These are phyloP conservation scores for Ophiostoma australiae DNA, from an alignment of 2,329 filamentous ascomycete genomes.

Conservation along the genomic window DNA sequence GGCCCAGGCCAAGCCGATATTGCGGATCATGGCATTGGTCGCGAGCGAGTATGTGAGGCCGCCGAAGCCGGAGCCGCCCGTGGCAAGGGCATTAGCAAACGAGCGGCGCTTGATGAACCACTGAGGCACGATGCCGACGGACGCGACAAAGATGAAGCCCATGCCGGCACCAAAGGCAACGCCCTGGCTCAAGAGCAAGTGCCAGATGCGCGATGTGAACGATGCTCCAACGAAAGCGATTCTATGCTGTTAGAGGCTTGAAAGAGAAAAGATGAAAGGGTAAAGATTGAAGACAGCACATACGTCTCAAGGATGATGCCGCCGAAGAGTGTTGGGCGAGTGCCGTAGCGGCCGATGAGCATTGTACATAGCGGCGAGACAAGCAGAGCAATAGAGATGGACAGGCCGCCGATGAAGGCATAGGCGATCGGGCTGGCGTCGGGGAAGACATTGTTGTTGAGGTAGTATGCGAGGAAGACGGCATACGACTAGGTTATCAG, in stretches of 20 bases:
- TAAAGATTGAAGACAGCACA: constrained; percentile 25
- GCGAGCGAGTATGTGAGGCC: constrained; percentile 65
- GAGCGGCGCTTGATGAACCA: constrained; percentile 67
- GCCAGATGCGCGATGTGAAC: constrained; percentile 65
- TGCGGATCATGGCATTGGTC: constrained; percentile 62
- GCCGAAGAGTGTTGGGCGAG: constrained; percentile 57
- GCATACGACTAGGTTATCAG: constrained; percentile 44
- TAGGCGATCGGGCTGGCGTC: constrained; percentile 61
- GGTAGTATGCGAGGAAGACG: constrained; percentile 55
- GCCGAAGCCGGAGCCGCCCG: constrained; percentile 69
- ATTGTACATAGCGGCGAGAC: constrained; percentile 64
- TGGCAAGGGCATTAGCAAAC: constrained; percentile 63
- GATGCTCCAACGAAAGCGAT: constrained; percentile 63
- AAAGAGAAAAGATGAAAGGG: not conserved
- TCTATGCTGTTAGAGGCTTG: constrained; percentile 28
- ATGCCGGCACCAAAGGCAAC: constrained; percentile 73
- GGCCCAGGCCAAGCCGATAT: constrained; percentile 60
- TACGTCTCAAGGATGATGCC: constrained; percentile 60
- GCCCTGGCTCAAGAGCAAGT: constrained; percentile 70
- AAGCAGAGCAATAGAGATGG: constrained; percentile 60
- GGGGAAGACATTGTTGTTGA: constrained; percentile 55
- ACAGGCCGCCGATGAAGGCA: constrained; percentile 72
- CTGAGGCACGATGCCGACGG: constrained; percentile 63
- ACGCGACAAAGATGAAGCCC: constrained; percentile 69
- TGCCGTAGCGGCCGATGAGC: constrained; percentile 57